Evolutionary conservation across 2,329 filamentous ascomycete genomes (phyloP).

Genomic region (Macrophomina tecta): DNA sequence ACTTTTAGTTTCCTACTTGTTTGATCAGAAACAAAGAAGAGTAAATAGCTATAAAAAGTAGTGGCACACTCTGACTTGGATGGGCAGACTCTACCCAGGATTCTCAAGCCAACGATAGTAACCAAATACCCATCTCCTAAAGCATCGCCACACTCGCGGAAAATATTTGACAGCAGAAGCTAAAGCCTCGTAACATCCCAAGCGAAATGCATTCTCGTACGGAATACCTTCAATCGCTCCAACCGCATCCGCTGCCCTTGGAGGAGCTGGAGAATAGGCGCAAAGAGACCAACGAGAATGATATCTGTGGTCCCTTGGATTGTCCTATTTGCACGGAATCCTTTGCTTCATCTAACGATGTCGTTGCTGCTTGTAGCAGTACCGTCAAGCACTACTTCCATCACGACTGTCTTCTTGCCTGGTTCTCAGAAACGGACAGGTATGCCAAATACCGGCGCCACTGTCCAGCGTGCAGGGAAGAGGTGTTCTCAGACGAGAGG

Average conservation of each 20-base stretch:
- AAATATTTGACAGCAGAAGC: background rate
- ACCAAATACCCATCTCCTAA: background rate
- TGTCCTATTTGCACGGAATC: background rate
- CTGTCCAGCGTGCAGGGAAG: background rate
- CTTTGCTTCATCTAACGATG: background rate
- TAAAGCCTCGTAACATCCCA: background rate
- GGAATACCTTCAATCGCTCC: background rate
- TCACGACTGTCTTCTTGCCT: background rate
- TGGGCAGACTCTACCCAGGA: background rate
- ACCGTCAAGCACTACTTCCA: background rate
- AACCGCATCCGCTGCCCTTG: background rate
- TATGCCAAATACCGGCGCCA: background rate
- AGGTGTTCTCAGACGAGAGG: background rate
- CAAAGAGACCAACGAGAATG: background rate
- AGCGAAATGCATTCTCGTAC: background rate
- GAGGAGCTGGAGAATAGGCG: background rate
- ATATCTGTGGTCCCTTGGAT: background rate
- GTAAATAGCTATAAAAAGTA: background rate
- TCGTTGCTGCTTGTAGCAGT: background rate
- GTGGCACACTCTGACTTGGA: background rate
- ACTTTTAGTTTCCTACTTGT: background rate
- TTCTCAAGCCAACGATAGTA: background rate
- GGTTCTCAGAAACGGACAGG: constrained; percentile 1
- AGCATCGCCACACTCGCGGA: background rate
- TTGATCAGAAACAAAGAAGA: background rate